Conservation (phyloP, 345 rosid genomes). For the Gossypium turneri region DNA sequence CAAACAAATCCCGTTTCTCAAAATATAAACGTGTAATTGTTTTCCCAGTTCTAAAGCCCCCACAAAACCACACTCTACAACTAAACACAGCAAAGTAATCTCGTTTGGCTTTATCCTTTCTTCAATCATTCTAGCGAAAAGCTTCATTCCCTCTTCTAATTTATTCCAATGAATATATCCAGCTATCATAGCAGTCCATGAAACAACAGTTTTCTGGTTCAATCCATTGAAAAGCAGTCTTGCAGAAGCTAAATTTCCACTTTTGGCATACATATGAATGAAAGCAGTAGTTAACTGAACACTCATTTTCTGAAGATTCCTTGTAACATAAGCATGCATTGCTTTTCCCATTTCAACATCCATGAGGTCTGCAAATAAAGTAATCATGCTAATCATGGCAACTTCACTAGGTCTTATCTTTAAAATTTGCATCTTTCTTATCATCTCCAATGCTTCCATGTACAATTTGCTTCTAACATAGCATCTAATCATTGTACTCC, state of each 20-base stretch:
- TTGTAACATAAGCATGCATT: conserved; percentile 39
- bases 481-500: conserved; percentile 48
- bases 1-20: conserved; percentile 22
- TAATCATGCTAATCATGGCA: conserved; percentile 36
- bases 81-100: conserved; percentile 36
- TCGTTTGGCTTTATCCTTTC: conserved; percentile 36
- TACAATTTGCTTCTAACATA: conserved; percentile 24
- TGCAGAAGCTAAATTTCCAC: conserved; percentile 34
- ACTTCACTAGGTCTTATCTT: conserved; percentile 34
- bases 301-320: conserved; percentile 36
- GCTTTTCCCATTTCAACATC: conserved; percentile 27
- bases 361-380: conserved; percentile 27
- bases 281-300: conserved; percentile 32
- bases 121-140: conserved; percentile 34
- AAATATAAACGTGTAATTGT: conserved; percentile 37
- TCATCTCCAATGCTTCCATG: conserved; percentile 28
- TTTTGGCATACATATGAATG: conserved; percentile 50
- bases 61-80: conserved; percentile 35
- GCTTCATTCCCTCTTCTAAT: conserved; percentile 27
- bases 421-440: conserved; percentile 29
- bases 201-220: conserved; percentile 31
- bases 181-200: conserved; percentile 48
- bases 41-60: conserved; percentile 35
- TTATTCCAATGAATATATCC: conserved; percentile 35
- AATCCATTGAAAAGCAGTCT: conserved; percentile 31